Evolutionary conservation across 192 early-diverging fungal species (phyloP), one percentile per base, ranked within the genome.

Genomic region (Rhizoclosmatium globosum): DNA sequence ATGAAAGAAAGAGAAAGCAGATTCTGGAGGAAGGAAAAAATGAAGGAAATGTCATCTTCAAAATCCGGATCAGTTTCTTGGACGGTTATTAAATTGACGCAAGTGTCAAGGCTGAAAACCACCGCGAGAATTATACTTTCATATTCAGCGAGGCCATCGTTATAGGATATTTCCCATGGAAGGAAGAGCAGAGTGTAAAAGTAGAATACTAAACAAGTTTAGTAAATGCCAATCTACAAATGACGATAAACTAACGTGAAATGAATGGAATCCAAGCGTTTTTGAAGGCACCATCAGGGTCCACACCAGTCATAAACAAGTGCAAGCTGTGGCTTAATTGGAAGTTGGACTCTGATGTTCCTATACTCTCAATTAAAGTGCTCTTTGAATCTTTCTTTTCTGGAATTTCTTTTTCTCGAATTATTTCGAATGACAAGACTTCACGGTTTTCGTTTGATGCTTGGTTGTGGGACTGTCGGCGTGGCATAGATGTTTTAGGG

Each of bases 31-130:
- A 41, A 13, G 17, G 77, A 60, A 50, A 43, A 9, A 44, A 11
- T 38, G 31, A 31, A 31, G 31, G 31, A 31, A 2, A 74, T 13
- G 15, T 13, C 13, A 15, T 73, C 11, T 45, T 46, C 46, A 38
- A 48, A 48, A 21, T 45, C 74, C 21, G 68, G 23, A 21, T 64
- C 39, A 13, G 21, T 59, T 9, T 61, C 3, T n/a, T n/a, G 75
- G 17, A 70, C 9, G n/a, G 68, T 77, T 50, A 58, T 21, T 15
- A 81, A 41, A 47, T 64, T 61, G 56, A 81, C n/a, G 3, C 57
- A 4, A 4, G 68, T 74, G 57, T 81, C 80, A 17, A 78, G 1
- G 19, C 0, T 0, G 19, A 15, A 56, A 56, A 56, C 53, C 19
- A 9, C 53, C 19, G 53, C 19, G 53, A 56, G 53, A 1, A 56